phyloP scores from a whole-genome alignment of 495 filamentous ascomycete species.

The Xeromyces bisporus region DNA sequence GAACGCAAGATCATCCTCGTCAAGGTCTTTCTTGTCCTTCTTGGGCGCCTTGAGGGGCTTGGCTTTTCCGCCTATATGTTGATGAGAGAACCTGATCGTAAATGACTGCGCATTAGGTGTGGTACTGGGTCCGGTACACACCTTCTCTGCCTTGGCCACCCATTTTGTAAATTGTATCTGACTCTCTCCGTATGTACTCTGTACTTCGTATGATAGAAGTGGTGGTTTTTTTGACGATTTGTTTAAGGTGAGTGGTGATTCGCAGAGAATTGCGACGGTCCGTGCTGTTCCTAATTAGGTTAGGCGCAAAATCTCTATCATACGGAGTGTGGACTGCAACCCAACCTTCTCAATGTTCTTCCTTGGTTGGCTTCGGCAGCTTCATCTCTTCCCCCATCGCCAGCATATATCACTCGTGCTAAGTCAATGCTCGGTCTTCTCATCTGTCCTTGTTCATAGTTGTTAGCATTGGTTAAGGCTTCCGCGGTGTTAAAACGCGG shows the following conservation, averaged over 20 bases:
- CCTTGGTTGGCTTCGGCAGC: background rate
- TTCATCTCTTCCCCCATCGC: background rate
- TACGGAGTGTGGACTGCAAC: background rate
- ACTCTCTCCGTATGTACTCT: background rate
- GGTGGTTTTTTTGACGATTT: no score
- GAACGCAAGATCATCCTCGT: conserved; percentile 62
- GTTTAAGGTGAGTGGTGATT: no score
- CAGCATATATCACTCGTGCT: background rate
- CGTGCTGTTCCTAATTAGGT: conserved; percentile 4
- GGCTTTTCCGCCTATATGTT: conserved; percentile 57
- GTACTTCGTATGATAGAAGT: background rate
- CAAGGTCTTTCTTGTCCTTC: conserved; percentile 57
- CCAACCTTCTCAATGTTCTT: background rate
- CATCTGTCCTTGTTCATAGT: background rate
- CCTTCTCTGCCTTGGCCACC: conserved; percentile 55
- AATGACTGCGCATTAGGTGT: background rate
- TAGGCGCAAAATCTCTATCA: conserved; percentile 6
- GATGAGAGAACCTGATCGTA: conserved; percentile 3
- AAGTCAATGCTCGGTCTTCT: background rate
- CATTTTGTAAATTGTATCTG: conserved; percentile 25
- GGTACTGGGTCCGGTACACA: no score
- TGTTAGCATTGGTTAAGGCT: background rate
- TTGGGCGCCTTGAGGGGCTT: conserved; percentile 72
- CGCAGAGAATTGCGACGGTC: no score
- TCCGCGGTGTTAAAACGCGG: background rate